phyloP scores from a whole-genome alignment of 371 early-diverging fungal genomes.

The Mucor mucedo region DNA sequence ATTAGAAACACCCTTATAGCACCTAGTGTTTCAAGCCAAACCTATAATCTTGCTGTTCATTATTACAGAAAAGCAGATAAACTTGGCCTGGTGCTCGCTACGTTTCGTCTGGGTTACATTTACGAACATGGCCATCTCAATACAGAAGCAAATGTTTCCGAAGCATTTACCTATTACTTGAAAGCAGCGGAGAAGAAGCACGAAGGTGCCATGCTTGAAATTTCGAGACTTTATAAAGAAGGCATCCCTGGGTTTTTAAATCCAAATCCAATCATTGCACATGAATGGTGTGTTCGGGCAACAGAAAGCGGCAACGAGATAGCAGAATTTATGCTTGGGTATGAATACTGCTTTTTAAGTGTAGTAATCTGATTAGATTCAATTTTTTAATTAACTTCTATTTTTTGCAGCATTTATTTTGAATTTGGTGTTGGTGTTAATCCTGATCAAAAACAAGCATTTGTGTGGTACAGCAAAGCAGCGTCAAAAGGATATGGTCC shows the following conservation, averaged over 20 bases:
- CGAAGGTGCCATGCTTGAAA: slow-evolving; percentile 41
- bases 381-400: not conserved
- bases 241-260: slow-evolving; percentile 37
- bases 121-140: slow-evolving; percentile 25
- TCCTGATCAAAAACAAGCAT: slow-evolving; percentile 27
- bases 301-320: slow-evolving; percentile 37
- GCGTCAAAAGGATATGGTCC: slow-evolving; percentile 35
- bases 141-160: slow-evolving; percentile 6
- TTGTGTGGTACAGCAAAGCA: slow-evolving; percentile 34
- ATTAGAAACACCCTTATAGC: not conserved
- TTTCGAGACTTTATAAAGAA: slow-evolving; percentile 36
- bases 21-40: not conserved
- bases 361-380: not conserved
- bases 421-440: slow-evolving; percentile 35
- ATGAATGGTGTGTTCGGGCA: slow-evolving; percentile 48
- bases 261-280: slow-evolving; percentile 34
- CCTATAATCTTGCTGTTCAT: slow-evolving; percentile 24
- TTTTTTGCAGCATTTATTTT: slow-evolving; percentile 26
- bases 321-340: slow-evolving; percentile 53
- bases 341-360: not conserved
- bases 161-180: slow-evolving; percentile 38
- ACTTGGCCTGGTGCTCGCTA: slow-evolving; percentile 28
- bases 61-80: slow-evolving; percentile 41
- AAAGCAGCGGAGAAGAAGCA: slow-evolving; percentile 45
- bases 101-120: slow-evolving; percentile 35